Conservation (phyloP, 2,329 filamentous ascomycete genomes). For the Sporothrix humicola region DNA sequence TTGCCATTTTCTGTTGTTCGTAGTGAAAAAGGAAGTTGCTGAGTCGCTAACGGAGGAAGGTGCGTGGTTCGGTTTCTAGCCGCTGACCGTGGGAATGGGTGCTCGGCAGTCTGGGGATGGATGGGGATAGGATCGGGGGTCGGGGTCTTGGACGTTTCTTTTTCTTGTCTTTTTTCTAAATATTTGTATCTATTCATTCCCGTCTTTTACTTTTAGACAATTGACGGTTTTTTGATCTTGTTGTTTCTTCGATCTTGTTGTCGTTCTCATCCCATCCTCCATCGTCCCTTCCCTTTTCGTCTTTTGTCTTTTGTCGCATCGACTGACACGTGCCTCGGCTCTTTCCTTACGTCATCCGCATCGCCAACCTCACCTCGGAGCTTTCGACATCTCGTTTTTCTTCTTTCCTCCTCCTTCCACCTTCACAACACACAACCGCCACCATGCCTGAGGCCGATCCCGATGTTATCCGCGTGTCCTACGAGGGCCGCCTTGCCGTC, state of each 20-base stretch:
- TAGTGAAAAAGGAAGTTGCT: not conserved
- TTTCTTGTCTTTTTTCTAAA: conserved; percentile 1
- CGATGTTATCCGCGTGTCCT: conserved; percentile 61
- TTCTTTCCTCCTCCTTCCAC: not conserved
- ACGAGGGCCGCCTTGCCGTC: conserved; percentile 73
- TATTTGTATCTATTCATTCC: not conserved
- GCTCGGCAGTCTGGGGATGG: conserved; percentile 16
- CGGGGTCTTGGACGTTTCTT: not conserved
- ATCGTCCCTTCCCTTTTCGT: conserved; percentile 14
- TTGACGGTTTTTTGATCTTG: not conserved
- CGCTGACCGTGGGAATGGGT: conserved; percentile 2
- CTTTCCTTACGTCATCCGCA: conserved; percentile 31
- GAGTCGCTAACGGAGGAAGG: conserved; percentile 3
- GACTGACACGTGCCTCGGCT: conserved; percentile 35
- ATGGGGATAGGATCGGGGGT: not conserved
- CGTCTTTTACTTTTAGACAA: not conserved
- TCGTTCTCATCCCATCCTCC: too few species aligned
- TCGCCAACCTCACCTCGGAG: conserved; percentile 9
- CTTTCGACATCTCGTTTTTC: not conserved
- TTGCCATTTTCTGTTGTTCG: not conserved
- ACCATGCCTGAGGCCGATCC: conserved; percentile 30
- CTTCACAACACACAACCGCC: not conserved
- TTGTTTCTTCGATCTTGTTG: not conserved
- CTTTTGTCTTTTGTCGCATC: not conserved
- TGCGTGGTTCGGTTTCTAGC: not conserved